A percentile compares a stretch with the other conserved stretches of the same genome.
Evolutionary conservation across 108 stramenopile species (phyloP).

Genomic region (Nitzschia inconspicua): DNA sequence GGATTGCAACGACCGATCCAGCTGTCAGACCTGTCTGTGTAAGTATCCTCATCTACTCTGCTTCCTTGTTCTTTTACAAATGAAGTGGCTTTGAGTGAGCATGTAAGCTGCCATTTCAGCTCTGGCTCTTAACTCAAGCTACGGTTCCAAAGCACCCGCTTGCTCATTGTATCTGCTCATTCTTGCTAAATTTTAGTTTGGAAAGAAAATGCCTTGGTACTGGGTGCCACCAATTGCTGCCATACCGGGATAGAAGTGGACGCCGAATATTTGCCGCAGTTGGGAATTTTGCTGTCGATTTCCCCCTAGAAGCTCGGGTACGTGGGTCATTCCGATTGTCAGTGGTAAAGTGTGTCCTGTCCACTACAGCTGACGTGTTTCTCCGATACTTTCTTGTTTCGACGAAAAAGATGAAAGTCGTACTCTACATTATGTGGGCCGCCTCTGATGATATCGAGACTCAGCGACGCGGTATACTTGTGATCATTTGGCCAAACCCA

Average conservation of each 20-base stretch:
- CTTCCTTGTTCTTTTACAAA: too few species aligned
- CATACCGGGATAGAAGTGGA: slow-evolving; percentile 21
- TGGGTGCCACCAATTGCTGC: slow-evolving; percentile 14
- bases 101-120: too few species aligned
- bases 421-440: slow-evolving; percentile 3
- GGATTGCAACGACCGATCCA: slow-evolving; percentile 5
- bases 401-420: neutral
- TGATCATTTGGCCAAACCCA: neutral
- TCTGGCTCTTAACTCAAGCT: too few species aligned
- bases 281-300: neutral
- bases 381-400: neutral
- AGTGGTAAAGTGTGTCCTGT: too few species aligned
- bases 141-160: too few species aligned
- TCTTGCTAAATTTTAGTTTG: too few species aligned
- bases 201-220: too few species aligned
- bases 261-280: neutral
- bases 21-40: slow-evolving; percentile 4
- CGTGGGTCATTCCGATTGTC: neutral
- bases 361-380: neutral
- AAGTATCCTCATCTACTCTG: too few species aligned
- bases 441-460: slow-evolving; percentile 14
- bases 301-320: slow-evolving; percentile 1
- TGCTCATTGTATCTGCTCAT: too few species aligned
- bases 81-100: too few species aligned
- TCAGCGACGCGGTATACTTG: neutral